Evolutionary conservation across 352 stramenopile species (phyloP), one percentile per base, ranked within the genome.

Genomic region (Hyphochytrium catenoides): DNA sequence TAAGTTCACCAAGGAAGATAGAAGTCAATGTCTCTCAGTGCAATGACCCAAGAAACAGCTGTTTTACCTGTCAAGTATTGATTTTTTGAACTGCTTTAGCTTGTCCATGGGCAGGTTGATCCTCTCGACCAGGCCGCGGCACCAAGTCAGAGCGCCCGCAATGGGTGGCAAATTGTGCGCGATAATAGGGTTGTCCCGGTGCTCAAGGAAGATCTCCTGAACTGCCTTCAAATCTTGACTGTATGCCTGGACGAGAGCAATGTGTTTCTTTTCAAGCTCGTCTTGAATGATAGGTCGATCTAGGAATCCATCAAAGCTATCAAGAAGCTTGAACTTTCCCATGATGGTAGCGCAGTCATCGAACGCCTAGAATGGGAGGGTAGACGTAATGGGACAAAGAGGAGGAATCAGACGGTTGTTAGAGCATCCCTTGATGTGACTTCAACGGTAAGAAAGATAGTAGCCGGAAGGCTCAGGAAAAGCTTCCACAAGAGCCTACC

Each of bases 51-150:
- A n/a, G n/a, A n/a, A n/a, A n/a, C n/a, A n/a, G n/a, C n/a, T n/a
- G n/a, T n/a, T n/a, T n/a, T n/a, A n/a, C n/a, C n/a, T 78, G 28
- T 95, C 84, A 57, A 96, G 86, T 26, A 97, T 87, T 43, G 85
- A 92, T 28, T 81, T 63, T 47, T 96, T 91, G 16, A 96, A 59
- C 42, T 93, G 74, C 22, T 88, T 66, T 28, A 97, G 62, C 52
- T 96, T 96, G 39, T 75, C 73, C 79, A 96, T 95, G 4, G 89
- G 87, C 39, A 94, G 87, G 38, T 92, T 74, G 26, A 95, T 94
- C 32, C 89, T 74, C 36, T 94, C 83, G 18, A 95, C 72, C 4
- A 97, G 60, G 4, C 86, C 84, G 11, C 82, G 63, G 42, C 83
- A 96, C 89, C 89, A 97, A 2, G 74, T 91, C 4, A 97, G 57